phyloP scores from a whole-genome alignment of 768 basidiomycete genomes.

The Lactifluus hygrophoroides region DNA sequence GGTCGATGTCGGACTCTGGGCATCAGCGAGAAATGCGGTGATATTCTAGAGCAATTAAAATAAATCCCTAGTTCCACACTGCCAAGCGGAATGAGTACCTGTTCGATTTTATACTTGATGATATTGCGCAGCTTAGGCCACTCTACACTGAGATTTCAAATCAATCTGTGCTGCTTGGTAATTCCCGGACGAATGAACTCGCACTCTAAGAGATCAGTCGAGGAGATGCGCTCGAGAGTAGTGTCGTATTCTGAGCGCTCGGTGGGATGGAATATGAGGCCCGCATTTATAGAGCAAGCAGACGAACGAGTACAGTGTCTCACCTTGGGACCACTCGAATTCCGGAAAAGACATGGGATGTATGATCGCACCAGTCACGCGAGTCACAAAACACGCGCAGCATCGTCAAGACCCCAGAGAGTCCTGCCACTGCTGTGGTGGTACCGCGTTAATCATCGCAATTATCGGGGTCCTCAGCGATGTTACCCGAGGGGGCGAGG shows the following conservation, averaged over 20 bases:
- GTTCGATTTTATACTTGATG: conserved; percentile 61
- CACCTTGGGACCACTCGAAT: conserved; percentile 20
- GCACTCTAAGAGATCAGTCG: conserved; percentile 56
- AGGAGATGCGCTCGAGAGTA: conserved; percentile 52
- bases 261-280: not conserved
- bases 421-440: not conserved
- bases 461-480: too few species aligned
- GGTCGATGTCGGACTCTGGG: conserved; percentile 26
- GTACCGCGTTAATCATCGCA: too few species aligned
- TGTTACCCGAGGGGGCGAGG: too few species aligned
- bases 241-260: conserved; percentile 44
- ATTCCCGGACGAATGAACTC: not conserved
- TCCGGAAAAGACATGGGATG: not conserved
- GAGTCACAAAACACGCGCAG: not conserved
- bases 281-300: not conserved
- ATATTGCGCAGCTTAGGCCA: conserved; percentile 64
- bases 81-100: conserved; percentile 36
- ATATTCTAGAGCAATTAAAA: conserved; percentile 27
- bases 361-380: not conserved
- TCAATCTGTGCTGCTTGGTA: not conserved
- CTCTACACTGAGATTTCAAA: conserved; percentile 39
- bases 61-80: not conserved
- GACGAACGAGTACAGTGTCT: not conserved
- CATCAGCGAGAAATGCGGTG: conserved; percentile 25
- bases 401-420: not conserved